phyloP scores from a whole-genome alignment of 768 basidiomycete species.

The Termitomyces sp. region DNA sequence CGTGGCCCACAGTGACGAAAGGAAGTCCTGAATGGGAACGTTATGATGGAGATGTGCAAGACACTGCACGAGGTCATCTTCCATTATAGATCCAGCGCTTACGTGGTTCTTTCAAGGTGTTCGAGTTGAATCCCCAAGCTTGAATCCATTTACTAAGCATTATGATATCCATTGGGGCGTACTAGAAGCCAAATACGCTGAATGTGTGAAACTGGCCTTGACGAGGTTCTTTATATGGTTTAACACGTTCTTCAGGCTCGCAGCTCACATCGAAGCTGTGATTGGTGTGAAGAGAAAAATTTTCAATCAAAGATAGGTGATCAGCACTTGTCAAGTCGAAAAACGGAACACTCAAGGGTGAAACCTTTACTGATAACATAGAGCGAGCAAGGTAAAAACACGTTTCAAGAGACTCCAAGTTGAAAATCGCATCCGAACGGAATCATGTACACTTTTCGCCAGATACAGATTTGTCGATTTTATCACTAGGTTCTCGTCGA shows the following conservation, averaged over 20 bases:
- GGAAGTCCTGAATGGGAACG: background rate
- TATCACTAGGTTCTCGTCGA: background rate
- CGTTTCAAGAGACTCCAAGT: background rate
- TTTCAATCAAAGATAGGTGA: background rate
- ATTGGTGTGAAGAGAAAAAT: background rate
- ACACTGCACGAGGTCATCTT: background rate
- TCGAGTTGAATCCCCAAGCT: background rate
- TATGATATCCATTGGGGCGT: background rate
- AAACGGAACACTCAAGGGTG: no score
- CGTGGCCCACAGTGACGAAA: background rate
- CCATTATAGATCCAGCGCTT: background rate
- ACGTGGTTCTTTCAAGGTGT: background rate
- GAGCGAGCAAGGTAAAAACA: background rate
- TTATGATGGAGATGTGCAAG: background rate
- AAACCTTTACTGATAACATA: background rate
- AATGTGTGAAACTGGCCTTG: background rate
- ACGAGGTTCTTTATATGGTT: background rate
- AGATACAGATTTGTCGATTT: conserved; percentile 3
- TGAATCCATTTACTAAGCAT: no score
- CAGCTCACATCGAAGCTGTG: background rate
- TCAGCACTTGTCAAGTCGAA: background rate
- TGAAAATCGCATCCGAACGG: background rate
- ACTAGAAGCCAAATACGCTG: background rate
- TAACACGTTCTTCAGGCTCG: background rate
- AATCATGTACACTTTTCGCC: background rate